These are phyloP conservation scores for Cryphonectria japonica DNA, from an alignment of 2,329 filamentous ascomycete species.

Conservation along the genomic window DNA sequence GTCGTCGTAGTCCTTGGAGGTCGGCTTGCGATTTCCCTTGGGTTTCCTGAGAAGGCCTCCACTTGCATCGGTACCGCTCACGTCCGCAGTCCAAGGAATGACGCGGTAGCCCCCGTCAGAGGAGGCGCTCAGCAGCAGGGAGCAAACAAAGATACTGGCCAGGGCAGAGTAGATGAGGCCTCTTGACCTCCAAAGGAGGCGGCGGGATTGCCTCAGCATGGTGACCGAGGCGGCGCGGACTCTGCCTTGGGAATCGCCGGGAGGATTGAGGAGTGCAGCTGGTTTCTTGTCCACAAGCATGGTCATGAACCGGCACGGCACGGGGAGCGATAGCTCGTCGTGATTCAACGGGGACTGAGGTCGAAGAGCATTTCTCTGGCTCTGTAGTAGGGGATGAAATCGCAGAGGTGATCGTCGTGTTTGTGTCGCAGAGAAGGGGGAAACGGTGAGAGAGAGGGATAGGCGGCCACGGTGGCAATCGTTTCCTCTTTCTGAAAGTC, in stretches of 20 bases:
- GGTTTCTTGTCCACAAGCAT: slow-evolving; percentile 26
- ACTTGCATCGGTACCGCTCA: slow-evolving; percentile 24
- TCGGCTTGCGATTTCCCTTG: slow-evolving; percentile 18
- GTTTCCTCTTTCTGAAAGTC: slow-evolving; percentile 16
- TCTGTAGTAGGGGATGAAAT: background rate
- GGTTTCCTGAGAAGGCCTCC: slow-evolving; percentile 18
- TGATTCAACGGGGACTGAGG: slow-evolving; percentile 18
- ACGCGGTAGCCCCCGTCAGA: slow-evolving; percentile 40
- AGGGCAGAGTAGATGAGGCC: slow-evolving; percentile 46
- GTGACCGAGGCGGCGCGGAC: slow-evolving; percentile 31
- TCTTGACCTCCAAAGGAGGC: slow-evolving; percentile 41
- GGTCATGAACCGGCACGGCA: slow-evolving; percentile 15
- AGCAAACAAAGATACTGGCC: slow-evolving; percentile 48
- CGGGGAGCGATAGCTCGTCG: slow-evolving; percentile 15
- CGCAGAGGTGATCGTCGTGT: background rate
- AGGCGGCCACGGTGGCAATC: slow-evolving; percentile 9
- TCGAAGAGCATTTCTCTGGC: slow-evolving; percentile 23
- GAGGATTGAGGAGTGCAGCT: slow-evolving; percentile 21
- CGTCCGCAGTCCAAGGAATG: slow-evolving; percentile 37
- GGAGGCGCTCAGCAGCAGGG: slow-evolving; percentile 46
- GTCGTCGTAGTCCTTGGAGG: slow-evolving; percentile 29
- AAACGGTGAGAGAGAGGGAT: slow-evolving; percentile 4
- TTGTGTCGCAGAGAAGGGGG: slow-evolving; percentile 1
- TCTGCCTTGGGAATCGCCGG: slow-evolving; percentile 20
- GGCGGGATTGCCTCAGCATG: slow-evolving; percentile 35